Evolutionary conservation across 2,329 filamentous ascomycete genomes (phyloP).

Genomic region (Alternaria solani): DNA sequence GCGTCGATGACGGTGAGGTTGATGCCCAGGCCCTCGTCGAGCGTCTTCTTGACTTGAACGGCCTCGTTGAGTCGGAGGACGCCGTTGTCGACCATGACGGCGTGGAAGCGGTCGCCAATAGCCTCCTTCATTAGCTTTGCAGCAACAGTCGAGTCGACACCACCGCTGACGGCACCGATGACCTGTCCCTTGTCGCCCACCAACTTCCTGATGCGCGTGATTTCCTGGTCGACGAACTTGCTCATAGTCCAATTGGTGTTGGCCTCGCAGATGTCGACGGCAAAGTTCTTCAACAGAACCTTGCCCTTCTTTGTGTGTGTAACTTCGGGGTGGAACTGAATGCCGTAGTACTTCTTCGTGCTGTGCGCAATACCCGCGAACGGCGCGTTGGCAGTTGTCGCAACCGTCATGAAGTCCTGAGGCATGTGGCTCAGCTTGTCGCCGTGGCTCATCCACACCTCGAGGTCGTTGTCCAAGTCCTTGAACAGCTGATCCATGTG

Average conservation of each 20-base stretch:
- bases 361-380: slow-evolving; percentile 82
- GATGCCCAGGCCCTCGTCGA: slow-evolving; percentile 82
- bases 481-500: slow-evolving; percentile 82
- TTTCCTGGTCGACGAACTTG: slow-evolving; percentile 82
- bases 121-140: slow-evolving; percentile 86
- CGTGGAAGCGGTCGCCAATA: slow-evolving; percentile 85
- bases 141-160: slow-evolving; percentile 89
- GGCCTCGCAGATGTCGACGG: slow-evolving; percentile 80
- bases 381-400: slow-evolving; percentile 76
- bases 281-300: slow-evolving; percentile 81
- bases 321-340: slow-evolving; percentile 92
- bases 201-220: slow-evolving; percentile 78
- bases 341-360: slow-evolving; percentile 74
- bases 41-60: slow-evolving; percentile 78
- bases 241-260: slow-evolving; percentile 83
- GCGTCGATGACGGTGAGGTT: slow-evolving; percentile 90
- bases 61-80: slow-evolving; percentile 88
- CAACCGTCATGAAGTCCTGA: slow-evolving; percentile 75
- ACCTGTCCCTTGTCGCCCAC: slow-evolving; percentile 86
- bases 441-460: slow-evolving; percentile 87
- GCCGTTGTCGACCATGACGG: slow-evolving; percentile 85
- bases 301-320: slow-evolving; percentile 75
- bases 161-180: slow-evolving; percentile 79
- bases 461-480: slow-evolving; percentile 73
- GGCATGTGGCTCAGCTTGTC: slow-evolving; percentile 84